A percentile compares a stretch with the other conserved stretches of the same genome.
These are phyloP conservation scores for Aureobasidium lini DNA, from an alignment of 2,329 filamentous ascomycete species.

Conservation along the genomic window DNA sequence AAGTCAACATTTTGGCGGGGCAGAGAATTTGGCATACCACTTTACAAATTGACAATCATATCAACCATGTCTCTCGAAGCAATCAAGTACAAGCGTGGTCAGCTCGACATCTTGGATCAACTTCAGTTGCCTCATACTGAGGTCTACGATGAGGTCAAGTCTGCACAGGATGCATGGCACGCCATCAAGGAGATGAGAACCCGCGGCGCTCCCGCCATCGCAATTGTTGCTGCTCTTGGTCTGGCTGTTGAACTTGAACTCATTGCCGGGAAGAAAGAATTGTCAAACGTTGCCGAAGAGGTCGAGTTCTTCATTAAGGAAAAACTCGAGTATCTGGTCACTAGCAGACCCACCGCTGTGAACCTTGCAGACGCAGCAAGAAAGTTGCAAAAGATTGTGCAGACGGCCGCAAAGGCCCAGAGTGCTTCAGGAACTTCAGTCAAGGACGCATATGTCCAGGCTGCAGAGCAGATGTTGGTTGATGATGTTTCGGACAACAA, in stretches of 20 bases:
- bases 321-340: slow-evolving; percentile 78
- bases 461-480: slow-evolving; percentile 78
- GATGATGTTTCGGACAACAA: slow-evolving; percentile 85
- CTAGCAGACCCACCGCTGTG: slow-evolving; percentile 86
- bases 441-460: slow-evolving; percentile 62
- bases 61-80: slow-evolving; percentile 57
- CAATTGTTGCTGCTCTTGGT: slow-evolving; percentile 88
- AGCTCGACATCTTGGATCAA: slow-evolving; percentile 72
- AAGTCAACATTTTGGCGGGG: not conserved
- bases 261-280: slow-evolving; percentile 32
- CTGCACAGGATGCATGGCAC: slow-evolving; percentile 68
- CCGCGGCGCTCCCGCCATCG: slow-evolving; percentile 83
- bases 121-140: slow-evolving; percentile 74
- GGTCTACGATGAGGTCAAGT: slow-evolving; percentile 66
- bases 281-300: slow-evolving; percentile 50
- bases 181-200: slow-evolving; percentile 77
- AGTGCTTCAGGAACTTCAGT: slow-evolving; percentile 48
- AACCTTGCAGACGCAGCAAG: slow-evolving; percentile 85
- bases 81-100: slow-evolving; percentile 66
- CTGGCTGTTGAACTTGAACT: slow-evolving; percentile 76
- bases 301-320: slow-evolving; percentile 61
- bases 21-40: not conserved
- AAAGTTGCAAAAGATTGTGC: slow-evolving; percentile 63
- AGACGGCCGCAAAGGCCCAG: slow-evolving; percentile 38
- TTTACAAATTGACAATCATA: not conserved